phyloP scores from a whole-genome alignment of 2,329 filamentous ascomycete genomes.

The Chaetomiaceae sp. region DNA sequence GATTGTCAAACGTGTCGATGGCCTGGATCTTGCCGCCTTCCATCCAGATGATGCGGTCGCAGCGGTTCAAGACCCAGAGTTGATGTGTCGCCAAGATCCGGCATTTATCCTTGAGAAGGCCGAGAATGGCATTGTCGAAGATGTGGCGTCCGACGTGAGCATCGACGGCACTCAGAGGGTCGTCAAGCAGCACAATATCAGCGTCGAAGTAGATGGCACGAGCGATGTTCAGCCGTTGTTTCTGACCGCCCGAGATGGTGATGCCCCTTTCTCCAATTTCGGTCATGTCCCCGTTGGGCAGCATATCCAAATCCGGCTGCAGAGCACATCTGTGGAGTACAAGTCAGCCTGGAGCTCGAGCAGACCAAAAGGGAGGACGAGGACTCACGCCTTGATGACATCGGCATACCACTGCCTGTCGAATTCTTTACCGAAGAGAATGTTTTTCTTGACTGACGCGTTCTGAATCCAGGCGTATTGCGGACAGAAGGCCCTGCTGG shows the following conservation, averaged over 20 bases:
- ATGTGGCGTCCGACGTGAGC: constrained; percentile 69
- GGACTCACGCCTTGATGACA: constrained; percentile 68
- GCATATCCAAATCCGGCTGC: constrained; percentile 80
- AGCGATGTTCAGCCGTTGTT: constrained; percentile 91
- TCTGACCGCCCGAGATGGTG: constrained; percentile 91
- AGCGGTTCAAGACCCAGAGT: constrained; percentile 84
- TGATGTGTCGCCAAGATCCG: constrained; percentile 92
- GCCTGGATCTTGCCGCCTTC: constrained; percentile 79
- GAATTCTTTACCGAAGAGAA: constrained; percentile 78
- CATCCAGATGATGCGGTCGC: constrained; percentile 91
- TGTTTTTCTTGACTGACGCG: constrained; percentile 79
- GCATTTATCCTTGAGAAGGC: constrained; percentile 82
- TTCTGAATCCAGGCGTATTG: constrained; percentile 99
- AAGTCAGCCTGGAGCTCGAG: neutral
- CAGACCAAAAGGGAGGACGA: neutral
- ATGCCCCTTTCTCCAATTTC: constrained; percentile 96
- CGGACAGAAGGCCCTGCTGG: constrained; percentile 82
- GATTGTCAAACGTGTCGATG: constrained; percentile 81
- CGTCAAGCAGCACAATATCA: constrained; percentile 64
- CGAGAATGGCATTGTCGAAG: constrained; percentile 91
- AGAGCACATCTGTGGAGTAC: constrained; percentile 64
- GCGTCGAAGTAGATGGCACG: constrained; percentile 68
- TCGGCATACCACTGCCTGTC: constrained; percentile 74
- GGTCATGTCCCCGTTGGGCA: constrained; percentile 82
- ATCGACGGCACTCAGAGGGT: constrained; percentile 64